Conservation (phyloP, 768 basidiomycete genomes). For the Tricholoma terreum region DNA sequence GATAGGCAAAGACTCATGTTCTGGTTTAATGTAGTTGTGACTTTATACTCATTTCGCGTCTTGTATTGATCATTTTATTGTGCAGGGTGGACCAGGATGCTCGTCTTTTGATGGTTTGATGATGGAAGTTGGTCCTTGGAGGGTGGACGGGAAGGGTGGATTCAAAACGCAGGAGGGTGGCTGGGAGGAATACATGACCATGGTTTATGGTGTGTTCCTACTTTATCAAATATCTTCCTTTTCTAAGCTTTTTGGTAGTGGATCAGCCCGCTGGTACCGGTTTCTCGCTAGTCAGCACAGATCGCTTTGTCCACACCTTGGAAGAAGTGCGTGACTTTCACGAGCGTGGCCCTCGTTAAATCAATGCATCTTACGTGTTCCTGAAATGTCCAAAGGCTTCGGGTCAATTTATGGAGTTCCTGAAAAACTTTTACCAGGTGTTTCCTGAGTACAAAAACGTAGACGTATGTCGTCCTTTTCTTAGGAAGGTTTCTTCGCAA, state of each 20-base stretch:
- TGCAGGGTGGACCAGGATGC: constrained; percentile 92
- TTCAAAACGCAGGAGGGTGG: constrained; percentile 79
- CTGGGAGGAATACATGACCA: constrained; percentile 96
- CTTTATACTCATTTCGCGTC: neutral
- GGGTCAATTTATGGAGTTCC: constrained; percentile 76
- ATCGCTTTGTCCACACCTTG: constrained; percentile 80
- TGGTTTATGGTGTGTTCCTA: constrained; percentile 76
- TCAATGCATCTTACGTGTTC: constrained; percentile 2
- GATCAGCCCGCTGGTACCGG: constrained; percentile 98
- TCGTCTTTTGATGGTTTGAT: constrained; percentile 96
- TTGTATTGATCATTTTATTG: constrained; percentile 2
- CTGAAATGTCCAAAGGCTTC: constrained; percentile 51
- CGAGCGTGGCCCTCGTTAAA: neutral
- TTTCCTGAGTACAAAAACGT: constrained; percentile 84
- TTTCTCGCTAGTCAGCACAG: constrained; percentile 83
- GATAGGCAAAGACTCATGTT: constrained; percentile 89
- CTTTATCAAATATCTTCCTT: constrained; percentile 1
- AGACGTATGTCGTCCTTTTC: constrained; percentile 59
- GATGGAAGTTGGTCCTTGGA: constrained; percentile 98
- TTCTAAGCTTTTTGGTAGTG: constrained; percentile 47
- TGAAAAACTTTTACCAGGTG: constrained; percentile 82
- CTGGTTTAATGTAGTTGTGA: constrained; percentile 91
- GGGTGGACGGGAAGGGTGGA: constrained; percentile 67
- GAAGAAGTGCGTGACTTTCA: constrained; percentile 43
- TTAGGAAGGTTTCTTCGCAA: constrained; percentile 1